These are phyloP conservation scores for Cucurbita moschata DNA, from an alignment of 306 rosid genomes.

Conservation along the genomic window DNA sequence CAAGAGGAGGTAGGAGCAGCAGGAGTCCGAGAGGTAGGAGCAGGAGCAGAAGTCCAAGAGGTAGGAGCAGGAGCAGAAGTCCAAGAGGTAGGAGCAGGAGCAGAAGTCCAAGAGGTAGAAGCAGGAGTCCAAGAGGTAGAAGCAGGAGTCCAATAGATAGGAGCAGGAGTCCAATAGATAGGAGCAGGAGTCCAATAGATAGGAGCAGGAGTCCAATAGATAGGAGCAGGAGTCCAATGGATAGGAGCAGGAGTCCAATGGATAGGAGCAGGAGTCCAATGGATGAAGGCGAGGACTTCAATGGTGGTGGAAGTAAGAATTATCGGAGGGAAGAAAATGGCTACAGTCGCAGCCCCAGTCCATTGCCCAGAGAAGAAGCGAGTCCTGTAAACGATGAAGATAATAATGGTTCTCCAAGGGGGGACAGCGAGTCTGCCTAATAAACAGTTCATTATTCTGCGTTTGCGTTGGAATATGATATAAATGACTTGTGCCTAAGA, in stretches of 20 bases:
- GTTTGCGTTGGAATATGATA: not conserved
- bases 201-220: slow-evolving; percentile 23
- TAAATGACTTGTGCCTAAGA: not conserved
- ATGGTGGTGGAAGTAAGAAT: slow-evolving; percentile 13
- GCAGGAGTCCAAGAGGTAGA: slow-evolving; percentile 16
- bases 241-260: slow-evolving; percentile 18
- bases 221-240: slow-evolving; percentile 9
- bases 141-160: too few relatives aligned
- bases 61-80: slow-evolving; percentile 16
- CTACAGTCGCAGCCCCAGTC: slow-evolving; percentile 31
- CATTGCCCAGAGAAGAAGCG: slow-evolving; percentile 24
- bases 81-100: slow-evolving; percentile 10
- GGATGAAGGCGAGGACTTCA: slow-evolving; percentile 18
- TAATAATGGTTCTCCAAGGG: slow-evolving; percentile 30
- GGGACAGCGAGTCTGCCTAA: slow-evolving; percentile 31
- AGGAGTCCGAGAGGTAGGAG: slow-evolving; percentile 26
- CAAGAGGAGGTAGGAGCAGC: slow-evolving; percentile 19
- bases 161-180: slow-evolving; percentile 15
- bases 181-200: not conserved
- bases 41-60: slow-evolving; percentile 12
- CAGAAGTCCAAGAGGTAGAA: not conserved
- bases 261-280: slow-evolving; percentile 29
- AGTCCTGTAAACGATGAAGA: slow-evolving; percentile 36
- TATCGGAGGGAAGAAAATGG: slow-evolving; percentile 29
- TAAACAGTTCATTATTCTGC: not conserved